These are phyloP conservation scores for Penicillium sumatraense DNA, from an alignment of 2,329 filamentous ascomycete species.

Conservation along the genomic window DNA sequence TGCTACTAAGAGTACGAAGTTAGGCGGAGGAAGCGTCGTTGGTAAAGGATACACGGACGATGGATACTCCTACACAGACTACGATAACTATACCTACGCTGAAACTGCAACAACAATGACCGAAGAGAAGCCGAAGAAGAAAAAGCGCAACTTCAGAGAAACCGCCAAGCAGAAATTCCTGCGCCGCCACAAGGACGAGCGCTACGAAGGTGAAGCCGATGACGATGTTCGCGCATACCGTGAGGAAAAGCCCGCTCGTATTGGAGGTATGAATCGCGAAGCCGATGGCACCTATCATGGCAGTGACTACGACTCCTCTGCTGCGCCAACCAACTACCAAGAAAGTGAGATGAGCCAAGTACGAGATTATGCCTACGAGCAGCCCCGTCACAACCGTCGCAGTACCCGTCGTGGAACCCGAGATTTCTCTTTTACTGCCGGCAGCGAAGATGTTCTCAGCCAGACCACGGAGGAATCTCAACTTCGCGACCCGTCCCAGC, in stretches of 20 bases:
- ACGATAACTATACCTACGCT: conserved; percentile 34
- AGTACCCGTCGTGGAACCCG: conserved; percentile 36
- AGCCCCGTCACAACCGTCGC: conserved; percentile 28
- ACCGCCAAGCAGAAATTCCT: too few species aligned
- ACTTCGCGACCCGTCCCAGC: conserved; percentile 32
- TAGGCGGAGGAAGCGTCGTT: conserved; percentile 83
- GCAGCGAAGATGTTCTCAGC: conserved; percentile 50
- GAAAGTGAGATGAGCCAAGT: conserved; percentile 54
- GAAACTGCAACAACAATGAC: conserved; percentile 50
- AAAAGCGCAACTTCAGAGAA: conserved; percentile 43
- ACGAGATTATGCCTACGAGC: conserved; percentile 45
- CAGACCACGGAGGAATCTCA: conserved; percentile 43
- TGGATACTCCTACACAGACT: conserved; percentile 54
- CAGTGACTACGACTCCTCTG: conserved; percentile 69
- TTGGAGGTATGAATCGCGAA: conserved; percentile 85
- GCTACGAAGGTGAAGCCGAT: conserved; percentile 66
- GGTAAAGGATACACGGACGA: conserved; percentile 68
- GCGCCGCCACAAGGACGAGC: conserved; percentile 48
- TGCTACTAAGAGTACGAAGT: conserved; percentile 77
- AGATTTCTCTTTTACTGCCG: conserved; percentile 56
- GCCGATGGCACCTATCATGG: conserved; percentile 84
- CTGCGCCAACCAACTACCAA: conserved; percentile 59
- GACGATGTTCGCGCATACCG: conserved; percentile 81
- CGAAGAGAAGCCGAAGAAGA: conserved; percentile 32
- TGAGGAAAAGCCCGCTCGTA: conserved; percentile 80